These are phyloP conservation scores for Hypoxylon sp. DNA, from an alignment of 2,329 filamentous ascomycete genomes.

Conservation along the genomic window DNA sequence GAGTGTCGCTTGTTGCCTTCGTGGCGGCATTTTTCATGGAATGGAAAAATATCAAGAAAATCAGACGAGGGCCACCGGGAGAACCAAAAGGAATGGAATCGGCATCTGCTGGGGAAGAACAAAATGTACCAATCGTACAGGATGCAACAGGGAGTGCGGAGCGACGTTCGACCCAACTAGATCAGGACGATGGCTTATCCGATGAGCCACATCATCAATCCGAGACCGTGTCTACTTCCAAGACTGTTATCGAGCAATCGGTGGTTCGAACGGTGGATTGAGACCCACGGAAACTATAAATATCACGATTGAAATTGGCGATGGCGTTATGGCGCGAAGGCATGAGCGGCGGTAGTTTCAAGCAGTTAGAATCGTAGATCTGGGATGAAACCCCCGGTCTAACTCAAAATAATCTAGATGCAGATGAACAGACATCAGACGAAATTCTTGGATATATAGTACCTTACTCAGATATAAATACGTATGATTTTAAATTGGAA, in stretches of 20 bases:
- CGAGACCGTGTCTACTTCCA: slow-evolving; percentile 11
- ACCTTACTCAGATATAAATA: neutral
- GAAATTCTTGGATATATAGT: neutral
- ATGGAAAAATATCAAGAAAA: slow-evolving; percentile 72
- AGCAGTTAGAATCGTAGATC: neutral
- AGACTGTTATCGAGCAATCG: slow-evolving; percentile 13
- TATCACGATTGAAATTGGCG: neutral
- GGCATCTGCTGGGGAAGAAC: slow-evolving; percentile 15
- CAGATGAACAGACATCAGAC: neutral
- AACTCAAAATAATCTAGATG: neutral
- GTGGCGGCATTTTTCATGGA: slow-evolving; percentile 68
- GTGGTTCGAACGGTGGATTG: slow-evolving; percentile 5
- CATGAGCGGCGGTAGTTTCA: slow-evolving; percentile 1
- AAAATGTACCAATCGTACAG: slow-evolving; percentile 6
- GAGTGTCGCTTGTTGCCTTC: slow-evolving; percentile 64
- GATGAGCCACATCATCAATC: slow-evolving; percentile 6
- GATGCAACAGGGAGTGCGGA: slow-evolving; percentile 3
- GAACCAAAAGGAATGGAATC: slow-evolving; percentile 19
- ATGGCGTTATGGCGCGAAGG: slow-evolving; percentile 22
- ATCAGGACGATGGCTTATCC: slow-evolving; percentile 27
- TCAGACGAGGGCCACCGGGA: slow-evolving; percentile 27
- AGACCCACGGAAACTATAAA: neutral
- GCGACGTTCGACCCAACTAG: slow-evolving; percentile 8
- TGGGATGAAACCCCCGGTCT: neutral
- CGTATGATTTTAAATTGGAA: neutral